Evolutionary conservation across 2,329 filamentous ascomycete genomes (phyloP), one percentile per base, ranked within the genome.

Genomic region (Apiospora rasikravindrae): DNA sequence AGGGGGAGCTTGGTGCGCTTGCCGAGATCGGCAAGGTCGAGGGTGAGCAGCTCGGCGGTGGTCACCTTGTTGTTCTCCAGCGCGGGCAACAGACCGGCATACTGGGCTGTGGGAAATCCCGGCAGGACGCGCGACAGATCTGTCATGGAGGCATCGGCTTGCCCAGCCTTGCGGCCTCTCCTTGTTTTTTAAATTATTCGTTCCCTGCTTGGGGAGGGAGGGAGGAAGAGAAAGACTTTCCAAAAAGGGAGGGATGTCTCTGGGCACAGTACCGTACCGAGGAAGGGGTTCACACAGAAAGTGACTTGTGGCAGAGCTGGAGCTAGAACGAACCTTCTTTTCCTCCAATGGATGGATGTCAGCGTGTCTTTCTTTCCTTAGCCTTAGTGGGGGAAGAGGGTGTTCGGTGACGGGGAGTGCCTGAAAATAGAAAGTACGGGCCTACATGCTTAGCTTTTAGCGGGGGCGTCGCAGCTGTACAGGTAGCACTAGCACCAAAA

Each of bases 101-200:
- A 96, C 74, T 88, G 88, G 79, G 89, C 87, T 75, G 89, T 87
- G 73, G 92, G 89, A 80, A 98, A 97, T 83, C 90, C 88, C 78
- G 96, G 95, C 76, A 98, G 89, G 80, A 97, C 90, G 80, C 90
- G 89, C 80, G 92, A 88, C 80, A 98, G 90, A 89, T 98, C 96
- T 78, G 92, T 94, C 94, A 97, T 97, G 84, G 82, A 81, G 66
- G 66, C 66, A 68, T 68, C 40, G 66, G 66, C n/a, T 68, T 68
- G 29, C 40, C 66, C n/a, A 69, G 47, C 69, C 73, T 73, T 72
- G 74, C 69, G 73, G 77, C 78, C 77, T 37, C 13, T n/a, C 2
- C n/a, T 26, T 57, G 37, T 49, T 68, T 45, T 10, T 33, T n/a
- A n/a, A 53, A 37, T 6, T 47, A 33, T 69, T 37, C 53, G 53